These are phyloP conservation scores for Taxillus chinensis DNA, from an alignment of 164 flowering plant genomes.

Conservation along the genomic window DNA sequence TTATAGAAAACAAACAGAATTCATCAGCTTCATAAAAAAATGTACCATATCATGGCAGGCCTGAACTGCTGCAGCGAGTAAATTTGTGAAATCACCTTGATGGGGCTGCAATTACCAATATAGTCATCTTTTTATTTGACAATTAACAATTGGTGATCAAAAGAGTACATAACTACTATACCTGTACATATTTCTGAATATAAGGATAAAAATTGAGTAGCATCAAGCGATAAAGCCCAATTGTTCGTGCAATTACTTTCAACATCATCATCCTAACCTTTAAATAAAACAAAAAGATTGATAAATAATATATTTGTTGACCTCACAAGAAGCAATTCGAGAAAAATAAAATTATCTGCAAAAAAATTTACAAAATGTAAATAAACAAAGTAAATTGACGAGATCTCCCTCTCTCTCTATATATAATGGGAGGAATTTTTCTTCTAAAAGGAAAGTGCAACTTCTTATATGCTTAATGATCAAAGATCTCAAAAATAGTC, in stretches of 20 bases:
- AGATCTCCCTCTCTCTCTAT: too few species aligned
- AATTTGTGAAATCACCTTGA: slow-evolving; percentile 74
- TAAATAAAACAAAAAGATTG: slow-evolving; percentile 4
- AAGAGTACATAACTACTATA: slow-evolving; percentile 10
- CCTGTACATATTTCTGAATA: slow-evolving; percentile 84
- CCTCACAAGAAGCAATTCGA: too few species aligned
- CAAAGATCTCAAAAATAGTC: too few species aligned
- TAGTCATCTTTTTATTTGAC: slow-evolving; percentile 5
- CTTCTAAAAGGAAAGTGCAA: too few species aligned
- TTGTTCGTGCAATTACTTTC: slow-evolving; percentile 77
- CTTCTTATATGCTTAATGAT: too few species aligned
- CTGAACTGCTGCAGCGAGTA: slow-evolving; percentile 95
- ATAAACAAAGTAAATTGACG: too few species aligned
- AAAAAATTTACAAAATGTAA: too few species aligned
- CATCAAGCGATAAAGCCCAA: slow-evolving; percentile 77
- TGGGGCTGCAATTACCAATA: slow-evolving; percentile 64
- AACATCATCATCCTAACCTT: slow-evolving; percentile 94
- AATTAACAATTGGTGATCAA: slow-evolving; percentile 3
- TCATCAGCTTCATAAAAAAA: neutral
- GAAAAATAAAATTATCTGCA: too few species aligned
- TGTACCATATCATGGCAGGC: slow-evolving; percentile 95
- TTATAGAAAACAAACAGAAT: neutral
- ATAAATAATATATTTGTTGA: neutral
- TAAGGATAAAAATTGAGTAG: slow-evolving; percentile 68
- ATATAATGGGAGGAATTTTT: too few species aligned